A percentile compares a stretch with the other conserved stretches of the same genome.
Conservation (phyloP, 2,329 filamentous ascomycete genomes). For the Thermochaetoides dissita region DNA sequence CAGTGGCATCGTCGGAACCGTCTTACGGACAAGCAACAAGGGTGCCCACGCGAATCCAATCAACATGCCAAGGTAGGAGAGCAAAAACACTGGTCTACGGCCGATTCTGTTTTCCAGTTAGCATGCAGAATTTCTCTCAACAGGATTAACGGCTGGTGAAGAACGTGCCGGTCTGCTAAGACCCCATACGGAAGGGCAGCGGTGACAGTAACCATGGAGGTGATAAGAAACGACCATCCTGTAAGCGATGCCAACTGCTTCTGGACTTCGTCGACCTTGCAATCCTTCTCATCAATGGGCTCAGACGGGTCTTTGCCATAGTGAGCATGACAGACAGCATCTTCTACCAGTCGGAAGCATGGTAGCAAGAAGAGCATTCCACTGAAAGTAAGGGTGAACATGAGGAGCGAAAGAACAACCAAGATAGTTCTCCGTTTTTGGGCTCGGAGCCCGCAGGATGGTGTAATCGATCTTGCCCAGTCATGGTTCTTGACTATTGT, state of each 20-base stretch:
- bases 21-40: conserved; percentile 6
- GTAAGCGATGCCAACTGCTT: conserved; percentile 11
- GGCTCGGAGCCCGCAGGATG: conserved; percentile 10
- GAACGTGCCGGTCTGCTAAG: conserved; percentile 11
- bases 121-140: not conserved
- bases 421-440: conserved; percentile 8
- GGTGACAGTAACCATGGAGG: conserved; percentile 8
- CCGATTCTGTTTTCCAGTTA: conserved; percentile 9
- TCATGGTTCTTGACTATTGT: not conserved
- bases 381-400: conserved; percentile 11
- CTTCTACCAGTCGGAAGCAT: conserved; percentile 13
- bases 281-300: conserved; percentile 11
- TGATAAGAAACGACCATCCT: conserved; percentile 8
- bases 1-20: conserved; percentile 7
- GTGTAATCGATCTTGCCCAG: not conserved
- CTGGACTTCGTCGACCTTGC: conserved; percentile 14
- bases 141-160: not conserved
- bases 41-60: conserved; percentile 11
- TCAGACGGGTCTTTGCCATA: conserved; percentile 9
- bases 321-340: conserved; percentile 12
- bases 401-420: conserved; percentile 7
- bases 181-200: conserved; percentile 13
- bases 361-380: conserved; percentile 13
- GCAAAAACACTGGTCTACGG: conserved; percentile 11
- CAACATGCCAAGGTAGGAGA: conserved; percentile 11